Evolutionary conservation across 352 stramenopile genomes (phyloP).

Genomic region (Globisporangium sylvaticum): DNA sequence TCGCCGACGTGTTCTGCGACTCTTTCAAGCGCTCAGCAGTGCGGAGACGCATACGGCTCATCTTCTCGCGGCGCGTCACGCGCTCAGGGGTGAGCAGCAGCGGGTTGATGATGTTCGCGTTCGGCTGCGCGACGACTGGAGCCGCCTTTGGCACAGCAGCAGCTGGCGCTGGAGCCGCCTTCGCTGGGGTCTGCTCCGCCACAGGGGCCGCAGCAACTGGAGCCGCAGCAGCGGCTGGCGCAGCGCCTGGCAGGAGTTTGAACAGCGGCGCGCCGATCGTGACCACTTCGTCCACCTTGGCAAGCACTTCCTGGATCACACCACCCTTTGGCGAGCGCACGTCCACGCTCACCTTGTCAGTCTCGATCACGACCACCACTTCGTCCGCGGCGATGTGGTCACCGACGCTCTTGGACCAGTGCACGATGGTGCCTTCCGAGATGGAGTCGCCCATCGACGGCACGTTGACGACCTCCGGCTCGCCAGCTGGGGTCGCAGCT

Average conservation of each 20-base stretch:
- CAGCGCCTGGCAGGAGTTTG: slow-evolving; percentile 79
- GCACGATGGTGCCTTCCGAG: slow-evolving; percentile 96
- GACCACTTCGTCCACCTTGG: slow-evolving; percentile 93
- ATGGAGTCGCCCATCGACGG: slow-evolving; percentile 95
- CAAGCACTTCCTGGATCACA: slow-evolving; percentile 88
- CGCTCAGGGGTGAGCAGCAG: slow-evolving; percentile 49
- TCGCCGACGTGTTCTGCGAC: slow-evolving; percentile 97
- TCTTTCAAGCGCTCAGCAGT: slow-evolving; percentile 97
- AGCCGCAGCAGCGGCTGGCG: slow-evolving; percentile 20
- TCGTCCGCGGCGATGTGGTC: slow-evolving; percentile 93
- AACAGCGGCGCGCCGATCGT: slow-evolving; percentile 92
- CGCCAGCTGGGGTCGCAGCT: slow-evolving; percentile 11
- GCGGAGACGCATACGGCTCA: slow-evolving; percentile 97
- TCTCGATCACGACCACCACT: slow-evolving; percentile 96
- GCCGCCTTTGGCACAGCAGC: slow-evolving; percentile 20
- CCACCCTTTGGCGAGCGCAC: slow-evolving; percentile 87
- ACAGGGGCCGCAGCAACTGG: slow-evolving; percentile 11
- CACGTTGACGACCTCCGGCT: slow-evolving; percentile 59
- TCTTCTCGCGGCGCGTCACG: slow-evolving; percentile 91
- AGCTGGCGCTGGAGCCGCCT: slow-evolving; percentile 15
- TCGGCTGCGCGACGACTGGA: slow-evolving; percentile 15
- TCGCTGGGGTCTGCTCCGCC: not conserved
- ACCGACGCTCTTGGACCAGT: slow-evolving; percentile 90
- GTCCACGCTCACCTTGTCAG: slow-evolving; percentile 93
- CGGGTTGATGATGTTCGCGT: slow-evolving; percentile 22